Base-by-base conservation (phyloP, 768 basidiomycete genomes). In the Rhizopogon vesiculosus region DNA sequence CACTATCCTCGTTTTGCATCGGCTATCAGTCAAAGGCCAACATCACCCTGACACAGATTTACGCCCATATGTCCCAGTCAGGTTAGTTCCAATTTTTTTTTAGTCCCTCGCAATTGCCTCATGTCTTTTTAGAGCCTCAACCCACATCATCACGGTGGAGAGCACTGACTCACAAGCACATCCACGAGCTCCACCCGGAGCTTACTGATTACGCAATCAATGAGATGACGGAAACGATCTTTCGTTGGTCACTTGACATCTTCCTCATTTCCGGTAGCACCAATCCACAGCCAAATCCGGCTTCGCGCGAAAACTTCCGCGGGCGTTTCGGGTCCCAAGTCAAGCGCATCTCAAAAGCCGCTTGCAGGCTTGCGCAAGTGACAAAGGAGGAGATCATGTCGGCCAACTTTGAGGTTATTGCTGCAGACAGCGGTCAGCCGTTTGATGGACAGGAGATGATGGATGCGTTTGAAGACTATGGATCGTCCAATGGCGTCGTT, bases 121-220 rank as follows among this genome's bases (percentile, higher is more conserved):
- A 67, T 52, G 16, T 54, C 15, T 54, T 45, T 42, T 43, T 62
- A 83, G 89, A 90, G 66, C 85, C 86, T 28, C 89, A 91, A 66
- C 87, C 89, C 4, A 87, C 84, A 0, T 86, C 87, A 2, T 84
- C 87, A 0, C 82, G 86, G 63, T 91, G 89, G 89, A 78, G 89
- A 45, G 80, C 88, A 0, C 72, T 91, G 42, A 82, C 89, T 1
- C 88, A 89, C 62, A 75, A 76, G 42, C 79, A 87, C 51, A 84
- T 90, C 42, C 85, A 86, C 56, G 74, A 73, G 7, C 74, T 89
- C 53, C 85, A 88, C 62, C 85, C 89, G 5, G 82, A 79, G 2
- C 71, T 90, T 25, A 76, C 76, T 6, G 84, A 89, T 8, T 83
- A 85, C 60, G 80, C 86, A 9, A 72, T 82, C n/a, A 79, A 83